These are phyloP conservation scores for Nemania bipapillata DNA, from an alignment of 2,329 filamentous ascomycete genomes.

Conservation along the genomic window DNA sequence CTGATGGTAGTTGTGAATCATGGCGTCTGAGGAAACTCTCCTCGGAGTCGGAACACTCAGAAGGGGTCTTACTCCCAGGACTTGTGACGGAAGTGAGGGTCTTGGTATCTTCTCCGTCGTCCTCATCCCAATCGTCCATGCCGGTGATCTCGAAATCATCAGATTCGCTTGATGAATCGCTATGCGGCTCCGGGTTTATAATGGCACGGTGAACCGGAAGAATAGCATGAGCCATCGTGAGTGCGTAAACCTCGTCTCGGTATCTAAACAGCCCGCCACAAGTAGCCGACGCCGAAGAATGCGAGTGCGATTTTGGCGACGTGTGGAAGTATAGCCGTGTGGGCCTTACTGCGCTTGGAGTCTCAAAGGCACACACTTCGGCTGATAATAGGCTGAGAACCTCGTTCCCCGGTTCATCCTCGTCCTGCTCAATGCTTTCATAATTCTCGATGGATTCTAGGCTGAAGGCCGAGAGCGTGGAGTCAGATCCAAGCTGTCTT, in stretches of 20 bases:
- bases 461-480: not conserved
- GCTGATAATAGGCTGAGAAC: slow-evolving; percentile 22
- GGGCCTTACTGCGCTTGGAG: not conserved
- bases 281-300: slow-evolving; percentile 26
- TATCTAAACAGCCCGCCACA: slow-evolving; percentile 30
- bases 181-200: not conserved
- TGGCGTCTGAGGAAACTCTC: slow-evolving; percentile 20
- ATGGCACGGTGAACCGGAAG: not conserved
- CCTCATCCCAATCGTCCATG: slow-evolving; percentile 32
- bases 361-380: slow-evolving; percentile 28
- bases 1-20: slow-evolving; percentile 29
- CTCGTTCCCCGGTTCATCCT: slow-evolving; percentile 9
- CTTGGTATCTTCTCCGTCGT: slow-evolving; percentile 17
- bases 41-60: slow-evolving; percentile 30
- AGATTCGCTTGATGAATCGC: slow-evolving; percentile 20
- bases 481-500: slow-evolving; percentile 16
- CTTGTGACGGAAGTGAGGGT: slow-evolving; percentile 32
- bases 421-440: not conserved
- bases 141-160: slow-evolving; percentile 36
- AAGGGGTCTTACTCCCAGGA: slow-evolving; percentile 29
- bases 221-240: slow-evolving; percentile 33
- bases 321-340: slow-evolving; percentile 30
- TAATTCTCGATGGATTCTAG: not conserved
- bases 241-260: slow-evolving; percentile 2
- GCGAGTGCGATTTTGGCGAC: slow-evolving; percentile 10